Conservation (phyloP, 257 asterid genomes). For the Nemophila menziesii region DNA sequence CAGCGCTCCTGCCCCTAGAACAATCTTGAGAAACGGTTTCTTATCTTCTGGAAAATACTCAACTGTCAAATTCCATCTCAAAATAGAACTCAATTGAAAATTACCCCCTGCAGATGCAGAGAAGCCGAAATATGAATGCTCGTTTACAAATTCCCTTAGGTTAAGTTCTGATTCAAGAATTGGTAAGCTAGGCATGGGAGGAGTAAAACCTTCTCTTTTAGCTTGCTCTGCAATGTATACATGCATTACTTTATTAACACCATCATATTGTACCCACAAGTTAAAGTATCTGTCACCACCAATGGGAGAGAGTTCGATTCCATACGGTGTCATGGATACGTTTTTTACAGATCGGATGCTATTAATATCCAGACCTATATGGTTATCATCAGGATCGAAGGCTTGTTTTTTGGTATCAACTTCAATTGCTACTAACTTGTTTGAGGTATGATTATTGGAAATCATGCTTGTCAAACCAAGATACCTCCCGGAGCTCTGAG, state of each 20-base stretch:
- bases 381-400: constrained; percentile 28
- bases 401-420: constrained; percentile 20
- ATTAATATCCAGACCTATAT: constrained; percentile 24
- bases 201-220: constrained; percentile 25
- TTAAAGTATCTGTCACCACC: constrained; percentile 11
- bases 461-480: constrained; percentile 27
- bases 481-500: constrained; percentile 21
- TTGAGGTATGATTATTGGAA: constrained; percentile 3
- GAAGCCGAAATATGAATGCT: constrained; percentile 63
- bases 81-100: constrained; percentile 45
- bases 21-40: constrained; percentile 13
- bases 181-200: constrained; percentile 34
- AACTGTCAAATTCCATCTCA: constrained; percentile 70
- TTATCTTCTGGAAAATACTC: constrained; percentile 24
- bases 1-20: constrained; percentile 41
- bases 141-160: constrained; percentile 25
- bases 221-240: constrained; percentile 47
- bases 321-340: constrained; percentile 10
- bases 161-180: constrained; percentile 21
- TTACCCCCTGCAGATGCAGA: constrained; percentile 60
- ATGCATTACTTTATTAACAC: constrained; percentile 15
- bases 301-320: constrained; percentile 16
- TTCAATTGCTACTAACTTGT: constrained; percentile 28
- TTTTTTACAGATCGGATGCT: constrained; percentile 14
- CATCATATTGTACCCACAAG: constrained; percentile 39